These are phyloP conservation scores for Dryas octopetala DNA, from an alignment of 306 rosid species.

Conservation along the genomic window DNA sequence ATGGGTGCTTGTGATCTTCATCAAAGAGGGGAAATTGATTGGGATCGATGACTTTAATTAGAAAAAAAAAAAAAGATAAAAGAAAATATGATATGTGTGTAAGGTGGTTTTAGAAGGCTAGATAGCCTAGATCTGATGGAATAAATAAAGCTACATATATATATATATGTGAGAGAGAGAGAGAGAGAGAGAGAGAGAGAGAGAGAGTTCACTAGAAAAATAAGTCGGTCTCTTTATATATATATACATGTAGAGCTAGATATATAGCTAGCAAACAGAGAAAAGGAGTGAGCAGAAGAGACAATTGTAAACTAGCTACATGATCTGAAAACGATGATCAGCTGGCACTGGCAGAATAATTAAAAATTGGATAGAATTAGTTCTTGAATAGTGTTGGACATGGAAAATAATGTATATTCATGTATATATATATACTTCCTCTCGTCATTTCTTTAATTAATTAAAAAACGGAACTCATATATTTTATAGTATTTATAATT, in stretches of 20 bases:
- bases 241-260: neutral
- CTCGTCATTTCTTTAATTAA: too few species aligned
- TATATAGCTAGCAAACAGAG: constrained; percentile 7
- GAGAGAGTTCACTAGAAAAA: constrained; percentile 36
- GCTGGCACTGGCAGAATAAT: constrained; percentile 41
- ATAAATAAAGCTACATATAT: constrained; percentile 38
- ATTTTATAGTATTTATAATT: too few species aligned
- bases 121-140: constrained; percentile 64
- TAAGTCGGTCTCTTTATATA: constrained; percentile 31
- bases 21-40: constrained; percentile 53
- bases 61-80: neutral
- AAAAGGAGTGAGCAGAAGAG: constrained; percentile 13
- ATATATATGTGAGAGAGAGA: constrained; percentile 14
- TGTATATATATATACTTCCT: neutral
- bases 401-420: constrained; percentile 20
- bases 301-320: constrained; percentile 29
- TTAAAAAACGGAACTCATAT: too few species aligned
- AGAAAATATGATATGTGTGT: constrained; percentile 17
- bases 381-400: constrained; percentile 26
- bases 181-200: constrained; percentile 39
- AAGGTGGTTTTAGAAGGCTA: constrained; percentile 40
- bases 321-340: constrained; percentile 44
- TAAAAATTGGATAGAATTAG: constrained; percentile 27
- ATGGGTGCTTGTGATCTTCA: constrained; percentile 71
- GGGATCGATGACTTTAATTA: constrained; percentile 21